Conservation (phyloP, 352 stramenopile species). For the Globisporangium cystogenes region DNA sequence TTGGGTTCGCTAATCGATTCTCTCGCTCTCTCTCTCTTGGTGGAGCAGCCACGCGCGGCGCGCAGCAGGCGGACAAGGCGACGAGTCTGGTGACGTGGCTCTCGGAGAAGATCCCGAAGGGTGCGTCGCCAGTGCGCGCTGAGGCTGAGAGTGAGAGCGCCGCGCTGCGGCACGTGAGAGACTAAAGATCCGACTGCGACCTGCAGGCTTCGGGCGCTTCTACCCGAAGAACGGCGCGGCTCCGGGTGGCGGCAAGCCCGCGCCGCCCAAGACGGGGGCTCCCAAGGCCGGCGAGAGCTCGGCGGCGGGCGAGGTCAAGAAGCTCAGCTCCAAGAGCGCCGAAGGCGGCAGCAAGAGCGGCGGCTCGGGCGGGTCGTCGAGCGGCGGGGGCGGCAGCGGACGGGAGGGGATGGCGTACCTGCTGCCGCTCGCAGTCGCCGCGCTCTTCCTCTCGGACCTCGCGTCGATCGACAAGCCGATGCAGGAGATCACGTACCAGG, state of each 20-base stretch:
- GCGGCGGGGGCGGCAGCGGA: constrained; percentile 26
- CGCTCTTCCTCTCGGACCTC: constrained; percentile 71
- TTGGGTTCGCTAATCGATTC: not conserved
- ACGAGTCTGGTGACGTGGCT: constrained; percentile 72
- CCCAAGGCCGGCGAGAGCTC: constrained; percentile 43
- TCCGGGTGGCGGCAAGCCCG: constrained; percentile 26
- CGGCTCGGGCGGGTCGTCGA: constrained; percentile 21
- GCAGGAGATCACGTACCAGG: constrained; percentile 91
- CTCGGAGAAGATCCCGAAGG: constrained; percentile 73
- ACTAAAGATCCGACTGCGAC: no score
- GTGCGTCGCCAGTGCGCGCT: constrained; percentile 9
- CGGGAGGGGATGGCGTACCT: constrained; percentile 71
- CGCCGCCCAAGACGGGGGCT: constrained; percentile 39
- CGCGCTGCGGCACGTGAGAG: no score
- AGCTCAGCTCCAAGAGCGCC: constrained; percentile 57
- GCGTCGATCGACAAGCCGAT: constrained; percentile 73
- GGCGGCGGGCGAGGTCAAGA: constrained; percentile 51
- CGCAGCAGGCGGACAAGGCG: constrained; percentile 36
- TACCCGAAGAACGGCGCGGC: constrained; percentile 70
- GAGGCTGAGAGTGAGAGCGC: no score
- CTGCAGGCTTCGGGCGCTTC: constrained; percentile 70
- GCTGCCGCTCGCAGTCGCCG: constrained; percentile 63
- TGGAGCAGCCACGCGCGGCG: constrained; percentile 29
- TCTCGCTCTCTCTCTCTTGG: not conserved
- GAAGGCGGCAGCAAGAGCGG: constrained; percentile 24